Evolutionary conservation across 2,329 filamentous ascomycete genomes (phyloP).

Genomic region (Shiraia sp.): DNA sequence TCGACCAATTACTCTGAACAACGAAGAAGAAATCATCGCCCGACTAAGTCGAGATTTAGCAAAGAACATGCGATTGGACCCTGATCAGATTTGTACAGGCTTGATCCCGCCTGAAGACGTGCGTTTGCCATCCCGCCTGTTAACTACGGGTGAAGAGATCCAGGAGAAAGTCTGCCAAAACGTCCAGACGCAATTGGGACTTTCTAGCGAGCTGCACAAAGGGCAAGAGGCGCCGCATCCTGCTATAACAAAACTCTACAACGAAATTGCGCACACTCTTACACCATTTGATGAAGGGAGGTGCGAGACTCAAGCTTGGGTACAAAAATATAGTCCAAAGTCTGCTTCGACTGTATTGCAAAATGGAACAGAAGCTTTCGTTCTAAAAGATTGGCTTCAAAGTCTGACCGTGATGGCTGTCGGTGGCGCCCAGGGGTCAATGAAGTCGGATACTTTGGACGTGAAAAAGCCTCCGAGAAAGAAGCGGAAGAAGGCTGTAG

Average conservation of each 20-base stretch:
- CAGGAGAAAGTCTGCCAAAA: constrained; percentile 42
- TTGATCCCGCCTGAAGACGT: constrained; percentile 28
- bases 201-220: constrained; percentile 1
- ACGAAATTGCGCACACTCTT: constrained; percentile 62
- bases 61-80: constrained; percentile 1
- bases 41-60: constrained; percentile 25
- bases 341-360: constrained; percentile 76
- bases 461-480: constrained; percentile 52
- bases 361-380: constrained; percentile 66
- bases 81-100: background rate
- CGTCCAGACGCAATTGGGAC: constrained; percentile 23
- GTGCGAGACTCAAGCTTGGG: constrained; percentile 76
- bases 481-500: constrained; percentile 61
- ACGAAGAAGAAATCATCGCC: constrained; percentile 31
- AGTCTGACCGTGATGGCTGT: constrained; percentile 77
- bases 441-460: constrained; percentile 21
- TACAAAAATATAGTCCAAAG: constrained; percentile 80
- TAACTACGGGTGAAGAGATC: constrained; percentile 46
- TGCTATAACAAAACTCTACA: constrained; percentile 63
- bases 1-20: constrained; percentile 24
- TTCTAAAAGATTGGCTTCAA: constrained; percentile 81
- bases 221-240: constrained; percentile 52
- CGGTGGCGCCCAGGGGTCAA: constrained; percentile 55
- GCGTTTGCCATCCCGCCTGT: constrained; percentile 40
- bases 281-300: constrained; percentile 80